A percentile compares a stretch with the other conserved stretches of the same genome.
Conservation (phyloP, 495 filamentous ascomycete genomes). For the Geopyxis carbonaria region DNA sequence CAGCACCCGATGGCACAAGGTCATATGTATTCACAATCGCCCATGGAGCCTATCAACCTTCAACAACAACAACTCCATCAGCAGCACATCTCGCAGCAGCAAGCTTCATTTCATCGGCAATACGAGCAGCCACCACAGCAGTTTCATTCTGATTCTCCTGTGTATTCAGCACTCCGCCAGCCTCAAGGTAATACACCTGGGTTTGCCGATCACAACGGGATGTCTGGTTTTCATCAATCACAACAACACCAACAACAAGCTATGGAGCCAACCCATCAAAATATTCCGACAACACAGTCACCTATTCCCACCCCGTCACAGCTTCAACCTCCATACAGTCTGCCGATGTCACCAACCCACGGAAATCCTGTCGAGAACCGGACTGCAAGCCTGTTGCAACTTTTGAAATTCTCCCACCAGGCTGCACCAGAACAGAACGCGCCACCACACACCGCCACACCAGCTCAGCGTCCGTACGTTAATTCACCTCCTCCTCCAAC, state of each 20-base stretch:
- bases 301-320: slow-evolving; percentile 15
- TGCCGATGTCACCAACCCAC: slow-evolving; percentile 20
- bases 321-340: slow-evolving; percentile 9
- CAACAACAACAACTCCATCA: slow-evolving; percentile 16
- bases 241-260: slow-evolving; percentile 9
- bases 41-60: slow-evolving; percentile 5
- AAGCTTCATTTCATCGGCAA: slow-evolving; percentile 21
- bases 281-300: not conserved
- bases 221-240: slow-evolving; percentile 7
- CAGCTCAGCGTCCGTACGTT: slow-evolving; percentile 28
- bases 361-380: slow-evolving; percentile 37
- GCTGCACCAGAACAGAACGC: slow-evolving; percentile 25
- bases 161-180: slow-evolving; percentile 1
- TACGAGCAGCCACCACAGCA: slow-evolving; percentile 23
- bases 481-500: slow-evolving; percentile 27
- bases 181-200: slow-evolving; percentile 1
- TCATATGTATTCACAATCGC: not conserved
- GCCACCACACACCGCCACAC: slow-evolving; percentile 22
- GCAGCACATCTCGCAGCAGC: slow-evolving; percentile 10
- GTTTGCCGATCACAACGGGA: not conserved
- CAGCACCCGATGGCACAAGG: not conserved
- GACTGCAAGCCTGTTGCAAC: slow-evolving; percentile 58
- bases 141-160: slow-evolving; percentile 7
- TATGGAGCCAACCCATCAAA: not conserved
- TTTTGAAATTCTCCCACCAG: slow-evolving; percentile 71